phyloP scores from a whole-genome alignment of 78 protist genomes.

The Ministeria vibrans region DNA sequence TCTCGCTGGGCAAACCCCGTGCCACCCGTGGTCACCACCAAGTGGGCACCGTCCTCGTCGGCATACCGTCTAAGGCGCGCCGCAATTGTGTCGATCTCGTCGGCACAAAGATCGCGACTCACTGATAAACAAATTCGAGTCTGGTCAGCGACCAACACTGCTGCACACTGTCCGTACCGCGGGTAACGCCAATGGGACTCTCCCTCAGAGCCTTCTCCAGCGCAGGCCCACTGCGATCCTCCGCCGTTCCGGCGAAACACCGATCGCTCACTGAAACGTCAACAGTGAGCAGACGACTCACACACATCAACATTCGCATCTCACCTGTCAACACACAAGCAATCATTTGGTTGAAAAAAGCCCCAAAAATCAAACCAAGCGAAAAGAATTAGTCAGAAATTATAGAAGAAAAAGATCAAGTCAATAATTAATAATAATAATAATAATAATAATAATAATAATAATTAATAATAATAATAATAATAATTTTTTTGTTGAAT shows the following conservation, averaged over 20 bases:
- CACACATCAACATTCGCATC: no score
- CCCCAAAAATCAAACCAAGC: background rate
- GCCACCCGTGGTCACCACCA: constrained; percentile 29
- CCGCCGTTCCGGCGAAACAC: no score
- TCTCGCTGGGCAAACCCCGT: constrained; percentile 30
- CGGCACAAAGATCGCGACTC: no score
- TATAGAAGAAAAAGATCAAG: background rate
- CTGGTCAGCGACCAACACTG: no score
- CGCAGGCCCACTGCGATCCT: no score
- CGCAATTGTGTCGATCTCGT: background rate
- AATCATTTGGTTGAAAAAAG: background rate
- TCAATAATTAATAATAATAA: background rate
- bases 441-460: background rate
- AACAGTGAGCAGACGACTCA: no score
- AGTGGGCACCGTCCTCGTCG: background rate
- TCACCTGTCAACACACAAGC: background rate
- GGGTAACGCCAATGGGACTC: no score
- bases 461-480: no score
- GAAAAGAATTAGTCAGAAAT: background rate
- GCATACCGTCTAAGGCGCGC: background rate
- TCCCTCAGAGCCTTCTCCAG: no score
- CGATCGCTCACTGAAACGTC: no score
- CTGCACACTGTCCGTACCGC: no score
- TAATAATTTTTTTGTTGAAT: background rate
- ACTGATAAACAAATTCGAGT: no score